phyloP scores from a whole-genome alignment of 441 rosid genomes.

The Adansonia rubrostipa region DNA sequence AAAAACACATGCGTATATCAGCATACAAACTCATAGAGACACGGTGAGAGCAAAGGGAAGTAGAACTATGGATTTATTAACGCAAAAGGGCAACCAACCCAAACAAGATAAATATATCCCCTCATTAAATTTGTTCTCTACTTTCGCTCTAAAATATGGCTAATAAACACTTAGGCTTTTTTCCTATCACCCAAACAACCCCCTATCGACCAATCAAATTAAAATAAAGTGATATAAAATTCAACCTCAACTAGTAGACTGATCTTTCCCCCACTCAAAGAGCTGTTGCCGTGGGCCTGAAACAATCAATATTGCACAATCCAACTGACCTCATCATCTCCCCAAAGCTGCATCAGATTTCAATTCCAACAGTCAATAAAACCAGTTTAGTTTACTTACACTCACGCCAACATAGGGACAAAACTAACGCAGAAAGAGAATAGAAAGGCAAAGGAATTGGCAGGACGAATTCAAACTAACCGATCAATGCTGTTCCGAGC shows the following conservation, averaged over 20 bases:
- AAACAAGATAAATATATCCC: slow-evolving; percentile 22
- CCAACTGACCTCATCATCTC: slow-evolving; percentile 84
- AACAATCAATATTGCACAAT: slow-evolving; percentile 89
- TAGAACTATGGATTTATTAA: slow-evolving; percentile 19
- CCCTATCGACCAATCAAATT: slow-evolving; percentile 24
- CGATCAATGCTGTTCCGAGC: slow-evolving; percentile 86
- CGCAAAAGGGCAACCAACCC: slow-evolving; percentile 5
- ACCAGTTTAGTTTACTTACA: background rate
- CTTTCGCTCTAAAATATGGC: slow-evolving; percentile 9
- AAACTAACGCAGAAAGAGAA: background rate
- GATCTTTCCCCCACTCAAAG: slow-evolving; percentile 37
- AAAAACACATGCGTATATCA: background rate
- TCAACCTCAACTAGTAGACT: slow-evolving; percentile 28
- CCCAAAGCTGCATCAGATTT: slow-evolving; percentile 60
- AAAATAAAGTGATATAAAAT: slow-evolving; percentile 29
- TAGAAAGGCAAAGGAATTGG: background rate
- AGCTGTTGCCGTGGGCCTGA: slow-evolving; percentile 72
- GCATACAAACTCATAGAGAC: background rate
- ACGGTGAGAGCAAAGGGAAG: background rate
- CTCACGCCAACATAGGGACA: background rate
- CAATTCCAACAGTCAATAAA: slow-evolving; percentile 25
- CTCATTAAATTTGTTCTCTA: slow-evolving; percentile 6
- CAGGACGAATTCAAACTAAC: slow-evolving; percentile 35
- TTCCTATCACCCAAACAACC: slow-evolving; percentile 32
- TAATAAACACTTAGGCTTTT: slow-evolving; percentile 23